phyloP scores from a whole-genome alignment of 192 early-diverging fungal species.

The Coemansia sp. region DNA sequence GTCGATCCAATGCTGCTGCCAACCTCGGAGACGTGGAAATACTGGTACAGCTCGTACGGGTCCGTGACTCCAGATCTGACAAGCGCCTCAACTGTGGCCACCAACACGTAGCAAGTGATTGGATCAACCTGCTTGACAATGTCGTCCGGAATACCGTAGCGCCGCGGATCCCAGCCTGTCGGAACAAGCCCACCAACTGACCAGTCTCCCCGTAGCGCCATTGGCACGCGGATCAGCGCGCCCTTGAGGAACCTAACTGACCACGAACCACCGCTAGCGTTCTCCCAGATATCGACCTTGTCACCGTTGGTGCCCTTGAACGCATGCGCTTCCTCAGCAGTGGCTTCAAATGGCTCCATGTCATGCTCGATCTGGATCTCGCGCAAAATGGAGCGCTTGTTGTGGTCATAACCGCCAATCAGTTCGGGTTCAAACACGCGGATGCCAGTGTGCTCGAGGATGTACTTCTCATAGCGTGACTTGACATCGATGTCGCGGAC shows the following conservation, averaged over 20 bases:
- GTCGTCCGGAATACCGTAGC: constrained; percentile 89
- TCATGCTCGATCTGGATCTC: constrained; percentile 85
- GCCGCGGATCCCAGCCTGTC: constrained; percentile 87
- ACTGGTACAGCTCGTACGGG: constrained; percentile 95
- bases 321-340: constrained; percentile 82
- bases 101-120: constrained; percentile 80
- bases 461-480: constrained; percentile 83
- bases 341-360: constrained; percentile 80
- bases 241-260: constrained; percentile 82
- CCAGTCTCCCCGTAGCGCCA: constrained; percentile 81
- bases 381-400: constrained; percentile 77
- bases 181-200: constrained; percentile 86
- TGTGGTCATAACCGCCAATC: constrained; percentile 80
- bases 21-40: constrained; percentile 92
- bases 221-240: constrained; percentile 81
- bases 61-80: constrained; percentile 89
- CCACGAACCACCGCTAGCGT: constrained; percentile 63
- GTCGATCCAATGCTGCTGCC: constrained; percentile 88
- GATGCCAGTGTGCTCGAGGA: constrained; percentile 66
- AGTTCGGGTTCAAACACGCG: constrained; percentile 74
- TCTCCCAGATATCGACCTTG: constrained; percentile 61
- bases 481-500: constrained; percentile 84
- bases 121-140: constrained; percentile 87
- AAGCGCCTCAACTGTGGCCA: constrained; percentile 90
- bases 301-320: constrained; percentile 81